These are phyloP conservation scores for Talaromyces trachyspermus DNA, from an alignment of 495 filamentous ascomycete genomes.

Conservation along the genomic window DNA sequence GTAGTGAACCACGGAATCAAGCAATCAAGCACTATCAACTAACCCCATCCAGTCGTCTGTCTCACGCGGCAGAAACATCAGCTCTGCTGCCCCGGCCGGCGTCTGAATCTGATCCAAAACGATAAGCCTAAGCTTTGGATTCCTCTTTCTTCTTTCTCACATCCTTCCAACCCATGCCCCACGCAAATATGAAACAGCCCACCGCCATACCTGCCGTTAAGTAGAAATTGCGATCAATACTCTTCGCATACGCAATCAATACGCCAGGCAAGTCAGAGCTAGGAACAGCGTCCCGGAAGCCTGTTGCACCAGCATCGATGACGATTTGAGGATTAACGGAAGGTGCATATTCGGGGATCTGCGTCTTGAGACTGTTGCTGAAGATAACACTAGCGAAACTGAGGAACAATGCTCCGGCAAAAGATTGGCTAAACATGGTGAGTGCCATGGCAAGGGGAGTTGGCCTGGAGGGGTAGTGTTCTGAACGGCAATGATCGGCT, in stretches of 20 bases:
- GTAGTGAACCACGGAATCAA: too few species aligned
- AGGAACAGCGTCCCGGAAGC: conserved; percentile 37
- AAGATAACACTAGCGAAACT: conserved; percentile 63
- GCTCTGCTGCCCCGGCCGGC: too few species aligned
- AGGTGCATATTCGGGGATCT: conserved; percentile 38
- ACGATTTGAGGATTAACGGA: conserved; percentile 30
- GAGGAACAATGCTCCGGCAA: conserved; percentile 59
- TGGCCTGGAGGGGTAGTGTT: conserved; percentile 50
- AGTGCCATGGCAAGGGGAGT: conserved; percentile 53
- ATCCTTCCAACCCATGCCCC: too few species aligned
- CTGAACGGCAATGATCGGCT: conserved; percentile 54
- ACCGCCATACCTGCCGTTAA: too few species aligned
- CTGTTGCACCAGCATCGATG: conserved; percentile 45
- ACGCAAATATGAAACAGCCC: too few species aligned
- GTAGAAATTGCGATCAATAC: conserved; percentile 15
- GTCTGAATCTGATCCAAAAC: too few species aligned
- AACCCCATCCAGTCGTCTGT: too few species aligned
- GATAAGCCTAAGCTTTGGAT: too few species aligned
- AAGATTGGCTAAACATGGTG: conserved; percentile 54
- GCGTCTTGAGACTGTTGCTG: conserved; percentile 49
- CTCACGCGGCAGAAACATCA: too few species aligned
- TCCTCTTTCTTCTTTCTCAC: too few species aligned
- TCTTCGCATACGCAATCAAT: conserved; percentile 52
- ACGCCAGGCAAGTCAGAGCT: conserved; percentile 37
- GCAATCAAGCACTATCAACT: too few species aligned